These are phyloP conservation scores for Myochromella boudieri DNA, from an alignment of 768 basidiomycete species.

Conservation along the genomic window DNA sequence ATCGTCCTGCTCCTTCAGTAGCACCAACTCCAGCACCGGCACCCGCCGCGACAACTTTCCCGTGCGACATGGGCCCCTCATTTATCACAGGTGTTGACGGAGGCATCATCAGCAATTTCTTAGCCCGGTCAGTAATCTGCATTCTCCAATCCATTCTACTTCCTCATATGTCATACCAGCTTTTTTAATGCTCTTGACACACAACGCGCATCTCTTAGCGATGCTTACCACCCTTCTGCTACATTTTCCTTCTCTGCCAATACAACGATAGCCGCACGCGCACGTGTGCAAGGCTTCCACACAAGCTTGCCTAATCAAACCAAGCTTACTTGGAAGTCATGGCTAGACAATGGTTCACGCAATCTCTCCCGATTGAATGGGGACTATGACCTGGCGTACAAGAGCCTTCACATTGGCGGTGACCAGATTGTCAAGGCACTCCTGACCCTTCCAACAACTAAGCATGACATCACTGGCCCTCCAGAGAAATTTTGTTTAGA, in stretches of 20 bases:
- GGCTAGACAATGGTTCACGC: conserved; percentile 69
- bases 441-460: conserved; percentile 67
- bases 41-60: conserved; percentile 72
- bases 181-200: conserved; percentile 86
- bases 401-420: conserved; percentile 71
- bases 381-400: conserved; percentile 59
- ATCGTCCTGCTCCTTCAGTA: conserved; percentile 60
- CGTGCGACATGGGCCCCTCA: conserved; percentile 69
- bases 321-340: conserved; percentile 76
- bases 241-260: conserved; percentile 91
- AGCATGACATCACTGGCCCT: conserved; percentile 78
- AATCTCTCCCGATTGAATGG: conserved; percentile 72
- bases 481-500: conserved; percentile 87
- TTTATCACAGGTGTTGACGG: conserved; percentile 76
- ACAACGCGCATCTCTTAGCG: conserved; percentile 61
- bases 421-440: conserved; percentile 64
- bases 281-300: conserved; percentile 71
- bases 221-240: conserved; percentile 82
- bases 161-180: conserved; percentile 36
- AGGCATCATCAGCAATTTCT: conserved; percentile 70
- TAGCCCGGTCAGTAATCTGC: conserved; percentile 58
- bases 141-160: not conserved
- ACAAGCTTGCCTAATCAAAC: conserved; percentile 77
- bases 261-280: conserved; percentile 77
- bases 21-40: conserved; percentile 37